phyloP scores from a whole-genome alignment of 2,329 filamentous ascomycete species.

The Capronia coronata region DNA sequence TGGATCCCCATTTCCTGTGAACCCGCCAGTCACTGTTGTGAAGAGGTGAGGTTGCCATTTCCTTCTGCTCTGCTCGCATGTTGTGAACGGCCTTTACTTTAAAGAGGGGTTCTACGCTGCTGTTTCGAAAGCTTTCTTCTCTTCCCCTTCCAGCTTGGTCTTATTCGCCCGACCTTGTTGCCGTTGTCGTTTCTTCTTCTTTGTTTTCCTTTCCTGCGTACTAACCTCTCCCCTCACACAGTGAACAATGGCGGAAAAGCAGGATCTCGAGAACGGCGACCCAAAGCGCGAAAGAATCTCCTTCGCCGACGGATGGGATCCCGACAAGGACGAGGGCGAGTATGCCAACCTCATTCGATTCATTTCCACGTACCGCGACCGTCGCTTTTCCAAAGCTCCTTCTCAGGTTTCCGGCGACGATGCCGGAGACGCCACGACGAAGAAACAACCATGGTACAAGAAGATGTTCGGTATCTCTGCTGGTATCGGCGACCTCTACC shows the following conservation, averaged over 20 bases:
- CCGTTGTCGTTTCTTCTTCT: conserved; percentile 23
- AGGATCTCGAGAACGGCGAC: conserved; percentile 30
- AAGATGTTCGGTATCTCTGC: conserved; percentile 42
- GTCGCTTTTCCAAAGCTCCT: conserved; percentile 44
- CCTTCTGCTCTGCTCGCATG: conserved; percentile 24
- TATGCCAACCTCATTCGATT: conserved; percentile 61
- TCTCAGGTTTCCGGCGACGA: conserved; percentile 37
- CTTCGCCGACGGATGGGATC: conserved; percentile 30
- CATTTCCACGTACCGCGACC: conserved; percentile 60
- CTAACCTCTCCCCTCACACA: conserved; percentile 29
- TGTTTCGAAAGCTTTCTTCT: conserved; percentile 20
- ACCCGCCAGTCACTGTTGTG: conserved; percentile 25
- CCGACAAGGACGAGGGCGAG: conserved; percentile 46
- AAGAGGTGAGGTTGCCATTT: conserved; percentile 26
- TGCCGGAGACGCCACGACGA: conserved; percentile 37
- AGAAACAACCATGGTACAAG: conserved; percentile 54
- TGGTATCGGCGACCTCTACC: conserved; percentile 33
- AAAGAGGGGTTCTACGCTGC: conserved; percentile 29
- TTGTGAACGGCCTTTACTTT: conserved; percentile 28
- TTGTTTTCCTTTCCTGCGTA: conserved; percentile 25
- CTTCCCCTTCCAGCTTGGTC: conserved; percentile 29
- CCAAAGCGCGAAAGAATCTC: conserved; percentile 30
- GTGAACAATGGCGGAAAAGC: conserved; percentile 29
- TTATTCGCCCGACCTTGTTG: conserved; percentile 27
- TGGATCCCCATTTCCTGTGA: conserved; percentile 26